These are phyloP conservation scores for Gnomoniopsis smithogilvyi DNA, from an alignment of 2,329 filamentous ascomycete species.

Conservation along the genomic window DNA sequence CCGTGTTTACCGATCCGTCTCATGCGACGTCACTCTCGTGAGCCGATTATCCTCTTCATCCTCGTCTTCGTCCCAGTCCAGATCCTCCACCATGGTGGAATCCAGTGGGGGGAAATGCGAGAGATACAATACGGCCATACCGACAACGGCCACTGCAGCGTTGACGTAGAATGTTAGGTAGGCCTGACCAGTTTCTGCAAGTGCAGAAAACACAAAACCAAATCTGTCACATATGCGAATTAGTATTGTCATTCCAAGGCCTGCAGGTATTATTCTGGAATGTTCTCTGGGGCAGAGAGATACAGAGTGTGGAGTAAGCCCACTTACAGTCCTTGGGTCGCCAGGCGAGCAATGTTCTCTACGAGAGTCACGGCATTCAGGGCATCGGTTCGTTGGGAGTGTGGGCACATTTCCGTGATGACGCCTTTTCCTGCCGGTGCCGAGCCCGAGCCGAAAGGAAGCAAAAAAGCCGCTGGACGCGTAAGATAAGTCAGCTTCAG, in stretches of 20 bases:
- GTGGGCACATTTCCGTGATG: conserved; percentile 67
- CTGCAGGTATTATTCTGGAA: no score
- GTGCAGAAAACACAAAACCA: conserved; percentile 61
- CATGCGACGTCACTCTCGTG: conserved; percentile 12
- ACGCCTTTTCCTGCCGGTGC: conserved; percentile 69
- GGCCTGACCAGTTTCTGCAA: conserved; percentile 57
- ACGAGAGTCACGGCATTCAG: conserved; percentile 67
- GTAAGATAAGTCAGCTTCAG: not conserved
- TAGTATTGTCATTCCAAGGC: no score
- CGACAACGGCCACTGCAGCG: conserved; percentile 53
- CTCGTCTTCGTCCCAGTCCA: not conserved
- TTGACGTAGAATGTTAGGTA: conserved; percentile 67
- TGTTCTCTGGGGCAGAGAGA: no score
- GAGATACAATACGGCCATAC: conserved; percentile 36
- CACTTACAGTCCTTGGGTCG: conserved; percentile 52
- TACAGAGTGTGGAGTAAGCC: no score
- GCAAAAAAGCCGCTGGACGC: conserved; percentile 53
- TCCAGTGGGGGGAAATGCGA: conserved; percentile 40
- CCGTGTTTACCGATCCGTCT: conserved; percentile 14
- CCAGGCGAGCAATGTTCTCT: conserved; percentile 64
- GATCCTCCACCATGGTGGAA: conserved; percentile 31
- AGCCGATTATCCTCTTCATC: not conserved
- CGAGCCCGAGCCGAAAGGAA: conserved; percentile 67
- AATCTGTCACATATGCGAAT: conserved; percentile 36
- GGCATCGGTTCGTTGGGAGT: conserved; percentile 61